These are phyloP conservation scores for Pseudogymnoascus sp. DNA, from an alignment of 2,329 filamentous ascomycete genomes.

Conservation along the genomic window DNA sequence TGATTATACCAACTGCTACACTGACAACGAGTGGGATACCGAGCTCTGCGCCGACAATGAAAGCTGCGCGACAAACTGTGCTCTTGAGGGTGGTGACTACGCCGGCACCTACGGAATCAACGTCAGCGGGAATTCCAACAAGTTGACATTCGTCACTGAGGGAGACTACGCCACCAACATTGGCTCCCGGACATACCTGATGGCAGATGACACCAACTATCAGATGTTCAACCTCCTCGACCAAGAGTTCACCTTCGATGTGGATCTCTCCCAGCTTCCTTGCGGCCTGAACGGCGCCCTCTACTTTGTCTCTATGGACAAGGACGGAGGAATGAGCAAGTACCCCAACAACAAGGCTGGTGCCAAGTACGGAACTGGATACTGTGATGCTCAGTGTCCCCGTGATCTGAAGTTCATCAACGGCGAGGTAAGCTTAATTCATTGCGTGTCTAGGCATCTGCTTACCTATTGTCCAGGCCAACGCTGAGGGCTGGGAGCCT, in stretches of 20 bases:
- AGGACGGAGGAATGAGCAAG: conserved; percentile 49
- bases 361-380: conserved; percentile 54
- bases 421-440: conserved; percentile 36
- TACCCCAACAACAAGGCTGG: conserved; percentile 49
- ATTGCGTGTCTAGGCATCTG: conserved; percentile 27
- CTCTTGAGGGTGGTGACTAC: conserved; percentile 48
- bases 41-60: conserved; percentile 37
- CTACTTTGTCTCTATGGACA: conserved; percentile 58
- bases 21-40: conserved; percentile 37
- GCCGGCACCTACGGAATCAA: conserved; percentile 46
- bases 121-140: conserved; percentile 44
- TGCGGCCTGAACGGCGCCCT: conserved; percentile 68
- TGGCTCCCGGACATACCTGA: conserved; percentile 55
- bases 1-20: conserved; percentile 36
- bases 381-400: conserved; percentile 55
- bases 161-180: conserved; percentile 37
- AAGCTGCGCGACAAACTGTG: conserved; percentile 43
- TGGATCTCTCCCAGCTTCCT: conserved; percentile 59
- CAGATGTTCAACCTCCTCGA: conserved; percentile 58
- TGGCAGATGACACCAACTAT: conserved; percentile 55
- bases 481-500: conserved; percentile 44
- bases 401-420: conserved; percentile 47
- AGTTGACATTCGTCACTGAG: conserved; percentile 51
- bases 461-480: conserved; percentile 34
- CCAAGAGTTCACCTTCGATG: conserved; percentile 66